Base-by-base conservation (phyloP, 371 early-diverging fungal genomes). In the Cokeromyces recurvatus region DNA sequence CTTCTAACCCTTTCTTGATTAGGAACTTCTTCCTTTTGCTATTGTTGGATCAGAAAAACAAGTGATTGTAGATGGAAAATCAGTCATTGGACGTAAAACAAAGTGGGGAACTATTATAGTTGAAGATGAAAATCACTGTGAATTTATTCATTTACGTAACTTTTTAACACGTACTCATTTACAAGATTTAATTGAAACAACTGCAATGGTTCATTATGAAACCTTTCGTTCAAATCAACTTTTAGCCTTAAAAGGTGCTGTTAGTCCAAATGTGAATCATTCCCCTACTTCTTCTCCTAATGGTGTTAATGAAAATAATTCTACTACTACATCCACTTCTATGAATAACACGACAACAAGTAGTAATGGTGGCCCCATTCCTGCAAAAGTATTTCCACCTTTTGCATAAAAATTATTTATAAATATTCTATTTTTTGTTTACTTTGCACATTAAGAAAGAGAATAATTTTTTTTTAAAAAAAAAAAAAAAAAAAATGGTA, bases 141-240 rank as follows among this genome's bases (percentile, higher is more conserved):
- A 88, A 60, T 91, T 86, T 61, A 77, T 84, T 46, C 87, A 88
- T 54, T 69, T 92, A 36, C 86, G 91, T 64, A 86, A 90, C 75
- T 91, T 92, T 63, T 68, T 92, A 60, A 89, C 89, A 8, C 81
- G 70, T 54, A 89, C 93, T 20, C 91, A 92, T 50, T 69, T 92
- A 42, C 88, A 89, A 51, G 90, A 90, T 55, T 71, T 92, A 47
- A 81, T 91, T 49, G 93, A 92, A 61, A 87, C 89, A 40, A 92
- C 93, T 7, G 79, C 88, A 8, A 79, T 86, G 59, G 76, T 87
- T 55, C 93, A 91, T 63, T 92, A 92, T 64, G 93, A 92, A 69
- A 75, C 85, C 14, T 95, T 92, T 89, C 85, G 95, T 39, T 81
- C 91, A 19, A 78, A 85, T 59, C 91, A 91, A 68, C 66, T 91